Conservation (phyloP, 495 filamentous ascomycete genomes). For the Tuber borchii region DNA sequence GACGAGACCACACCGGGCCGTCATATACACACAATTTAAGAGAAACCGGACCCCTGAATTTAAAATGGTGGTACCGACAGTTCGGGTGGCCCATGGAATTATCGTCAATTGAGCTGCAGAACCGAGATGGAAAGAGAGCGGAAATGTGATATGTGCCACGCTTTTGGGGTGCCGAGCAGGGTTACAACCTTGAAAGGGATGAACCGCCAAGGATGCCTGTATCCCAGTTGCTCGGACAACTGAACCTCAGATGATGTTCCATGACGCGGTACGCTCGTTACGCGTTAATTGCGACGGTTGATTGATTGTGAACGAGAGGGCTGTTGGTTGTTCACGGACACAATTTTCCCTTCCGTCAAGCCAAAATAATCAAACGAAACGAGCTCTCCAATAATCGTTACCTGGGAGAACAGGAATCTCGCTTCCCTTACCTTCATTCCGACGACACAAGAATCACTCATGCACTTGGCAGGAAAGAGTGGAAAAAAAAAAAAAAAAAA, state of each 20-base stretch:
- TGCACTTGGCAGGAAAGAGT: constrained; percentile 15
- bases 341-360: constrained; percentile 35
- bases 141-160: constrained; percentile 40
- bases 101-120: constrained; percentile 39
- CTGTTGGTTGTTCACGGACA: constrained; percentile 24
- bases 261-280: constrained; percentile 31
- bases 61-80: constrained; percentile 40
- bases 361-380: constrained; percentile 37
- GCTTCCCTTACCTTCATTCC: constrained; percentile 37
- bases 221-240: constrained; percentile 31
- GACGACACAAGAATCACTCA: constrained; percentile 20
- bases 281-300: constrained; percentile 34
- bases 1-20: constrained; percentile 38
- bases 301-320: background rate
- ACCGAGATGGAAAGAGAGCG: constrained; percentile 37
- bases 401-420: constrained; percentile 9
- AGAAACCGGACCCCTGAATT: constrained; percentile 41
- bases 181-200: constrained; percentile 24
- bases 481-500: constrained; percentile 7
- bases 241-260: constrained; percentile 23
- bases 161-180: constrained; percentile 35
- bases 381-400: constrained; percentile 16
- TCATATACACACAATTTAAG: constrained; percentile 36
- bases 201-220: constrained; percentile 32
- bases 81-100: constrained; percentile 38